phyloP scores from a whole-genome alignment of 345 rosid genomes.

The Ceriops decandra region DNA sequence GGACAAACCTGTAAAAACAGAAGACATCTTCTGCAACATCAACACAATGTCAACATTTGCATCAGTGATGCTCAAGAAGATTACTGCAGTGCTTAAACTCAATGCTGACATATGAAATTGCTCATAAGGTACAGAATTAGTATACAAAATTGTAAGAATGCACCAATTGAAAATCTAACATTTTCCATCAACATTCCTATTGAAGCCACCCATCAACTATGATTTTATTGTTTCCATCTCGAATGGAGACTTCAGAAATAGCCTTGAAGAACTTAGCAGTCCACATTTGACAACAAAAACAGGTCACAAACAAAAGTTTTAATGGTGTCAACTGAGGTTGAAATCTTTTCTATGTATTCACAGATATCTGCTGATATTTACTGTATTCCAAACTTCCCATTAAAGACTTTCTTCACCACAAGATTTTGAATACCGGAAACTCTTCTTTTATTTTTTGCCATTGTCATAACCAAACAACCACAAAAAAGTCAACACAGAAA shows the following conservation, averaged over 20 bases:
- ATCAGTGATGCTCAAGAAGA: background rate
- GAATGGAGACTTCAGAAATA: background rate
- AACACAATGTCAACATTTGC: background rate
- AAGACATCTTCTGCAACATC: slow-evolving; percentile 8
- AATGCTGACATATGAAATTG: no score
- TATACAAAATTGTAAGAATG: no score
- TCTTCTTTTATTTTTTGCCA: no score
- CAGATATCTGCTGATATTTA: background rate
- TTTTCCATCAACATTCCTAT: no score
- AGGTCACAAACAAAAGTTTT: background rate
- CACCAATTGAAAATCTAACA: no score
- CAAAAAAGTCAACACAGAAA: background rate
- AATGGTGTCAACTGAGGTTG: background rate
- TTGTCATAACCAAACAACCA: no score
- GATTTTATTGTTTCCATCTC: background rate
- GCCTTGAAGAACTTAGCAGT: background rate
- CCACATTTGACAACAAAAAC: background rate
- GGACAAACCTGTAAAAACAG: slow-evolving; percentile 73
- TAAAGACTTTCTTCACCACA: background rate
- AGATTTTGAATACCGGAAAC: background rate
- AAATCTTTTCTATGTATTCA: no score
- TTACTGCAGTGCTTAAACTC: no score
- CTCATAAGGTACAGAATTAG: no score
- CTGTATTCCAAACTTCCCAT: background rate
- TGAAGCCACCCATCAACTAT: background rate